Base-by-base conservation (phyloP, 202 grass and related monocot genomes). In the Setaria italica region DNA sequence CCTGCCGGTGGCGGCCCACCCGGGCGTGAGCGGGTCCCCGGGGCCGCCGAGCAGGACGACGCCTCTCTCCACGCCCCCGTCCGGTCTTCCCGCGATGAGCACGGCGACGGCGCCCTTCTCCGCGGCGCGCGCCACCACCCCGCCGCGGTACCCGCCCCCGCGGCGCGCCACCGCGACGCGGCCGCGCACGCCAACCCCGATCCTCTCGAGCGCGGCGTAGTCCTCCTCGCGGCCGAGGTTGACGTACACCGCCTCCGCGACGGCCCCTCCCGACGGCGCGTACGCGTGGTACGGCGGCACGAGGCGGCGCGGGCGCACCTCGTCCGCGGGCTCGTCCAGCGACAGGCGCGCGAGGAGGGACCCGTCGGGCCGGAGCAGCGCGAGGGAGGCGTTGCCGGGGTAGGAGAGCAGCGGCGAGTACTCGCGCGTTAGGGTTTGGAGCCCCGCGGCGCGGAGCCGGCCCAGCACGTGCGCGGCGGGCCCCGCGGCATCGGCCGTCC, bases 31-130 rank as follows among this genome's bases (percentile, higher is more conserved):
- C 39, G 93, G 95, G 67, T 95, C 95, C 0, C 95, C 95, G 0
- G 88, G 83, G 9, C 91, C 93, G 17, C 93, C 89, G 19, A 98
- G 92, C 41, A 95, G 68, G 41, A 94, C 95, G 1, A 76, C 82
- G 50, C 95, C 95, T 59, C 95, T 87, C 91, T 98, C 93, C 5
- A 98, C 93, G 11, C 95, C 95, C 7, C 95, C 95, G 42, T 92
- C 88, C 7, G 59, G 45, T 35, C 51, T 72, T 0, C 91, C 88
- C 9, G 87, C 85, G 16, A 98, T 92, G 59, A 98, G 87, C 78
- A 95, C 88, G 2, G 95, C 95, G 11, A 50, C 89, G 6, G 89
- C 93, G 49, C 91, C 93, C 86, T 66, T 86, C 58, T n/a, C 88
- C 25, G 93, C 91, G 0, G 93, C 91, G 70, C 88, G 82, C 65